Conservation (phyloP, 2,329 filamentous ascomycete species). For the Elsinoe australis region DNA sequence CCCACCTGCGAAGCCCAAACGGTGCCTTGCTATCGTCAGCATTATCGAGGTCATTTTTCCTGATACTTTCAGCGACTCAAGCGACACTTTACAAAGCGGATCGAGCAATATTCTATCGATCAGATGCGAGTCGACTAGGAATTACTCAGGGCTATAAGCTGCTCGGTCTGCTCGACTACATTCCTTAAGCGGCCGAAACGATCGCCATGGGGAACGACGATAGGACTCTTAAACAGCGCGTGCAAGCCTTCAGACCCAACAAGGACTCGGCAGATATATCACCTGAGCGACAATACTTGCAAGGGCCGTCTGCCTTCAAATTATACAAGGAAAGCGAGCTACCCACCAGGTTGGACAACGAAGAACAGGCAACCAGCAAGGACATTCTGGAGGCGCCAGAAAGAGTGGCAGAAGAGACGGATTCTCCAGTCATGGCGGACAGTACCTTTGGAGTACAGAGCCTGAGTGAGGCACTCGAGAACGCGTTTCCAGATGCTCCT, state of each 20-base stretch:
- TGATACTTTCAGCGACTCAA: too few relatives aligned
- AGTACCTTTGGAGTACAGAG: constrained; percentile 52
- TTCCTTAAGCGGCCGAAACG: background rate
- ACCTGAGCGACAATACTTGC: background rate
- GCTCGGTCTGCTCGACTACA: constrained; percentile 1
- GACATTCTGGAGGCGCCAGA: constrained; percentile 25
- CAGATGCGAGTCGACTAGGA: too few relatives aligned
- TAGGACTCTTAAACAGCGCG: constrained; percentile 3
- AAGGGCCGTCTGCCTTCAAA: background rate
- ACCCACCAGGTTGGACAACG: too few relatives aligned
- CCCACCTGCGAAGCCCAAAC: constrained; percentile 8
- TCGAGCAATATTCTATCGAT: too few relatives aligned
- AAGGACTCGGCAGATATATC: background rate
- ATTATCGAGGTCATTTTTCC: too few relatives aligned
- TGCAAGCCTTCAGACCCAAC: background rate
- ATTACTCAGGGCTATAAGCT: too few relatives aligned
- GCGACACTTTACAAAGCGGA: too few relatives aligned
- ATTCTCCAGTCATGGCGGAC: constrained; percentile 27
- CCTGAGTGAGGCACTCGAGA: constrained; percentile 46
- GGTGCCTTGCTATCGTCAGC: constrained; percentile 14
- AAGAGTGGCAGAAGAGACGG: constrained; percentile 15
- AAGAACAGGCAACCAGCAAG: too few relatives aligned
- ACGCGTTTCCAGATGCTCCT: constrained; percentile 32
- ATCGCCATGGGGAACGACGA: constrained; percentile 14
- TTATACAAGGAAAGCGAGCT: constrained; percentile 13